Conservation (phyloP, 257 asterid species). For the Nicotiana tomentosiformis region DNA sequence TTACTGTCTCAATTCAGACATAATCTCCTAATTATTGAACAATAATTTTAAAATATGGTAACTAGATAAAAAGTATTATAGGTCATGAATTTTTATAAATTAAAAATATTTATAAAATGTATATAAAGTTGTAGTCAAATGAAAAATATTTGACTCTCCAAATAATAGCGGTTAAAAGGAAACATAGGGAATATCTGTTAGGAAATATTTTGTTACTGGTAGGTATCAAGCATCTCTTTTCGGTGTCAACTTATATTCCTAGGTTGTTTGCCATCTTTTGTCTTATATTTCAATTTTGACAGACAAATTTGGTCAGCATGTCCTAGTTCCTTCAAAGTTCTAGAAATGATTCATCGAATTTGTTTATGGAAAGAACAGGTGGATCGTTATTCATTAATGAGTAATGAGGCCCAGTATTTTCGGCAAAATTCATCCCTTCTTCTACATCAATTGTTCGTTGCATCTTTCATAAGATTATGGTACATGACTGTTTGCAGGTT, state of each 20-base stretch:
- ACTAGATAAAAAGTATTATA: background rate
- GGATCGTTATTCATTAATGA: background rate
- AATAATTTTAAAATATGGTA: background rate
- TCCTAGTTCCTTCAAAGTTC: background rate
- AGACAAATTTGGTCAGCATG: background rate
- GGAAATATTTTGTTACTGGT: background rate
- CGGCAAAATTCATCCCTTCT: background rate
- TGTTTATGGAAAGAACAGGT: background rate
- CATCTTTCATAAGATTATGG: slow-evolving; percentile 14
- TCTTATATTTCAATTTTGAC: background rate
- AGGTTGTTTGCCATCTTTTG: background rate
- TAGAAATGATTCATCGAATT: background rate
- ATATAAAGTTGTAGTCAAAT: background rate
- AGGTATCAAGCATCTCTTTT: background rate
- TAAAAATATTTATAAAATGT: background rate
- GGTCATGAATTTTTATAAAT: background rate
- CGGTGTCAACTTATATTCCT: background rate
- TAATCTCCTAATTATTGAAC: background rate
- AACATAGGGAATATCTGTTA: background rate
- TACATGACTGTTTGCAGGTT: slow-evolving; percentile 50
- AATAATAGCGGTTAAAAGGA: background rate
- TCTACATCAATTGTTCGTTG: background rate
- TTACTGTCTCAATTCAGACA: background rate
- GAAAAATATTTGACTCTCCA: background rate
- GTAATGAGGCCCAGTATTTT: background rate